These are phyloP conservation scores for Candida quercuum DNA, from an alignment of 805 yeast species.

Conservation along the genomic window DNA sequence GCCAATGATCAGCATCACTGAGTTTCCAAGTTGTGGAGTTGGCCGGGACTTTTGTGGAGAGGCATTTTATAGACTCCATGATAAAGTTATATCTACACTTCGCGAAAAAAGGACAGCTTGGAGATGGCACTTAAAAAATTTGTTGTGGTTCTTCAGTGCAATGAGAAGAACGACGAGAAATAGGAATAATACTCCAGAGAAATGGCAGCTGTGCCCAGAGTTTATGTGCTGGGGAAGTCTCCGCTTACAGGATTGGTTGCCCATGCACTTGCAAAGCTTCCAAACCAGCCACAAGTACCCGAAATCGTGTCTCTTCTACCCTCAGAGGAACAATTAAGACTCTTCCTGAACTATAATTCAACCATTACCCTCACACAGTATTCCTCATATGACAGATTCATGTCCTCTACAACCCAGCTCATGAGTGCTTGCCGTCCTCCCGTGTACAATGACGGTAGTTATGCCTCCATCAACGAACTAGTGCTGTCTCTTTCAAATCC, in stretches of 20 bases:
- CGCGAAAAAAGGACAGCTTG: not conserved
- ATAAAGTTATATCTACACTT: no score
- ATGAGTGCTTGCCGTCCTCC: slow-evolving; percentile 23
- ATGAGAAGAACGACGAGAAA: no score
- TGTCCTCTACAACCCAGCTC: slow-evolving; percentile 7
- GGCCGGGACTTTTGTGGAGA: not conserved
- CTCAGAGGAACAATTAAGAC: slow-evolving; percentile 34
- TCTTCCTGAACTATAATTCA: slow-evolving; percentile 37
- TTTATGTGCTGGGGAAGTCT: slow-evolving; percentile 40
- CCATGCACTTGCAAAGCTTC: slow-evolving; percentile 34
- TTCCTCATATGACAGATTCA: slow-evolving; percentile 6
- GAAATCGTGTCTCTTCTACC: slow-evolving; percentile 37
- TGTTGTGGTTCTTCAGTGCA: not conserved
- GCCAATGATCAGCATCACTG: slow-evolving; percentile 77
- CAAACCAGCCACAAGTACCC: slow-evolving; percentile 32
- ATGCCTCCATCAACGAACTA: slow-evolving; percentile 16
- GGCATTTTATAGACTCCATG: no score
- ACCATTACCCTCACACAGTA: slow-evolving; percentile 24
- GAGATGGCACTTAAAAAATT: not conserved
- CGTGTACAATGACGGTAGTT: slow-evolving; percentile 15
- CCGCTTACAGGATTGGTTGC: slow-evolving; percentile 36
- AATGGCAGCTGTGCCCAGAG: slow-evolving; percentile 23
- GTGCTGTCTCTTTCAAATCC: slow-evolving; percentile 12
- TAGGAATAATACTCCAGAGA: no score
- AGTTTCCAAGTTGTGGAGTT: not conserved